phyloP scores from a whole-genome alignment of 345 rosid species.

The Erodium maritimum region DNA sequence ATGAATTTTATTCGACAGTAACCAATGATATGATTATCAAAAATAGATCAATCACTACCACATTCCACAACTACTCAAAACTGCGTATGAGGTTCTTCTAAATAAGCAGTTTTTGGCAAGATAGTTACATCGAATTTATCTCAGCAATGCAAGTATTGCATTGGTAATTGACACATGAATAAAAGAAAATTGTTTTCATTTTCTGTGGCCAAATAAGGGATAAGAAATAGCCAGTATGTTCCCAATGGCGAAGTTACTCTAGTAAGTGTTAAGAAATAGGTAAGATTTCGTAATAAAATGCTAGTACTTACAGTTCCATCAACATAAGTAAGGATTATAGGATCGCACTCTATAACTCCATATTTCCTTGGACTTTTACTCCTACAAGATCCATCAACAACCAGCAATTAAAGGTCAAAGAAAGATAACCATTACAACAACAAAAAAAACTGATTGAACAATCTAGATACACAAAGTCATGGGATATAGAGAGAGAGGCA shows the following conservation, averaged over 20 bases:
- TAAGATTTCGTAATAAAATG: background rate
- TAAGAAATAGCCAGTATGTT: background rate
- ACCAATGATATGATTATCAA: no score
- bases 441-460: background rate
- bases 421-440: slow-evolving; percentile 4
- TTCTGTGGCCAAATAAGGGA: background rate
- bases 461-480: background rate
- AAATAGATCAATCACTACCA: no score
- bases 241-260: background rate
- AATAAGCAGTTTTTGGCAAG: no score
- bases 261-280: slow-evolving; percentile 1
- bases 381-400: slow-evolving; percentile 27
- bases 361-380: slow-evolving; percentile 50
- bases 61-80: no score
- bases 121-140: no score
- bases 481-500: no score
- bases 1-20: no score
- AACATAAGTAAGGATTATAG: slow-evolving; percentile 57
- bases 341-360: slow-evolving; percentile 83
- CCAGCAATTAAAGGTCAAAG: background rate
- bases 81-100: no score
- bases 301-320: slow-evolving; percentile 66
- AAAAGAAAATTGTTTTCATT: no score
- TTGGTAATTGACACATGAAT: no score
- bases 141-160: no score